These are phyloP conservation scores for Pestalotiopsis fici DNA, from an alignment of 2,329 filamentous ascomycete species.

Conservation along the genomic window DNA sequence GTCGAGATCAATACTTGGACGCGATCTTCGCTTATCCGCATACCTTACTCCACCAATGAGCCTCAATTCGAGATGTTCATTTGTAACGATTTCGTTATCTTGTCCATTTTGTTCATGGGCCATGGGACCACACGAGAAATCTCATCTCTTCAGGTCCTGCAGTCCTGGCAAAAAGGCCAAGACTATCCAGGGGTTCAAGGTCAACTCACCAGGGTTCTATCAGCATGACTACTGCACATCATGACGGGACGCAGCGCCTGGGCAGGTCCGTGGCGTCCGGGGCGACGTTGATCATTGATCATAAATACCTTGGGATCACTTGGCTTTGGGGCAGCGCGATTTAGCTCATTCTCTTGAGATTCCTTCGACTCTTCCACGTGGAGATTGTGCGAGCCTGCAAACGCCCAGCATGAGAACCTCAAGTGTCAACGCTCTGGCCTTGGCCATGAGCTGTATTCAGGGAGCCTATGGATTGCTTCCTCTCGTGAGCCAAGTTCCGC, in stretches of 20 bases:
- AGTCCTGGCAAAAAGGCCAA: background rate
- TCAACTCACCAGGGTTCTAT: background rate
- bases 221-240: conserved; percentile 1
- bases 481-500: conserved; percentile 16
- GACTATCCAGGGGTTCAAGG: background rate
- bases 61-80: background rate
- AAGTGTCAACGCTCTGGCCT: conserved; percentile 10
- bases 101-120: background rate
- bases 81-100: conserved; percentile 3
- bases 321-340: background rate
- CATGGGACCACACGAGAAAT: background rate
- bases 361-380: background rate
- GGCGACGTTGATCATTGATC: background rate
- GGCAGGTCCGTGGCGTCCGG: background rate
- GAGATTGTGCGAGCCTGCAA: background rate
- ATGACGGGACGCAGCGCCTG: conserved; percentile 1
- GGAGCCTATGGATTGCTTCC: conserved; percentile 16
- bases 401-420: conserved; percentile 12
- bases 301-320: background rate
- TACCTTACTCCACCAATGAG: conserved; percentile 2
- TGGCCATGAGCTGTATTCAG: conserved; percentile 11
- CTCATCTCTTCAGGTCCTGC: background rate
- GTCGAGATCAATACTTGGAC: background rate
- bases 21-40: background rate
- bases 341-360: background rate